Evolutionary conservation across 441 rosid species (phyloP), one percentile per base, ranked within the genome.

Genomic region (Jatropha multifida): DNA sequence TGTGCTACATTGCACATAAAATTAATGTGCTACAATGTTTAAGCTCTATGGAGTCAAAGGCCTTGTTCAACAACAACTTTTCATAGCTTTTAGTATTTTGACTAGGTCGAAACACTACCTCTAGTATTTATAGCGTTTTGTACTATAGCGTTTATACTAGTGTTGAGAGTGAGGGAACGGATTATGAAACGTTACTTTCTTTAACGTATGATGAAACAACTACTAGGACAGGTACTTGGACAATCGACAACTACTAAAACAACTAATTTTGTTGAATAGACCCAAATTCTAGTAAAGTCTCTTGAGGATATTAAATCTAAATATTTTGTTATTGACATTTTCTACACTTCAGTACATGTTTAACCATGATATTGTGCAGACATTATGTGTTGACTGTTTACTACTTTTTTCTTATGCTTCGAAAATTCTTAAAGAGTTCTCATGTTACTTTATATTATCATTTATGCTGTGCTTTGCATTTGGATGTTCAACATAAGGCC

Each of bases 401-500:
- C n/a, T 52, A 6, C 4, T 3, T 14, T 61, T 42, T 73, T 37
- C 61, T 55, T 59, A 32, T 32, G 63, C 65, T 59, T 59, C 2
- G 1, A 59, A 42, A 12, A 27, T 55, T 58, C 18, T 65, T 44
- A 14, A 32, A 23, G 12, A 7, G 37, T 70, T 38, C 27, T 72
- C 60, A 26, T 44, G 69, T 74, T 58, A 15, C 13, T 68, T n/a
- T 18, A 52, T 15, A 7, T 11, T 37, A 12, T 51, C 41, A 6
- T 51, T 78, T 32, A 15, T 75, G 41, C 66, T 56, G 54, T 42
- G 5, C 46, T 65, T 68, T 56, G 37, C 67, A 73, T 62, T 55
- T 78, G 67, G 52, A 74, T 75, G 42, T 62, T 75, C 68, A 59
- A 72, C 42, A 11, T 67, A 74, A 92, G 97, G 97, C 92, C 77